Evolutionary conservation across 2,329 filamentous ascomycete genomes (phyloP).

Genomic region (Apiospora koreana): DNA sequence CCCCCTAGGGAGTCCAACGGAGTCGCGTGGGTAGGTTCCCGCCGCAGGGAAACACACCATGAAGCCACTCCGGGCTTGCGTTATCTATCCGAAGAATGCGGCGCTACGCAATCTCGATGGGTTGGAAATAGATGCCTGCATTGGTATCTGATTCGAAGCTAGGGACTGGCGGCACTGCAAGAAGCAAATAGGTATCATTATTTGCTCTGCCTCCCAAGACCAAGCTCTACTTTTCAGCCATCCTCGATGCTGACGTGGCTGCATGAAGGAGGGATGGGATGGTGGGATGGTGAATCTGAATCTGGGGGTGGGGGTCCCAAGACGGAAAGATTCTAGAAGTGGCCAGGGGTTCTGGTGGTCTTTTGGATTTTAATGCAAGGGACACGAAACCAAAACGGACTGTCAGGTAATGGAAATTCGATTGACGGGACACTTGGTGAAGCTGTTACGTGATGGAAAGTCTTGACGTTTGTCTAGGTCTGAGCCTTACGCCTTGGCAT

Average conservation of each 20-base stretch:
- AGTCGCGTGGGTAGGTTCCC: not conserved
- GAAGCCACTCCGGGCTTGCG: not conserved
- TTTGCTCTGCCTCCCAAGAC: not conserved
- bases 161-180: not conserved
- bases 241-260: slow-evolving; percentile 5
- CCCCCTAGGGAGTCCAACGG: not conserved
- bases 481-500: slow-evolving; percentile 9
- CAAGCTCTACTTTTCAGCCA: not conserved
- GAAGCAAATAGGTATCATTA: not conserved
- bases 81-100: not conserved
- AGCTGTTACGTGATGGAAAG: slow-evolving; percentile 12
- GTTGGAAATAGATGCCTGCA: not conserved
- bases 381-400: not conserved
- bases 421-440: not conserved
- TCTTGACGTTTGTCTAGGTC: slow-evolving; percentile 4
- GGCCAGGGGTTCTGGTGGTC: not conserved
- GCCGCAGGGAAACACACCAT: not conserved
- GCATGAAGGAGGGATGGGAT: slow-evolving; percentile 1
- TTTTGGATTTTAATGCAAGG: slow-evolving; percentile 1
- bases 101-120: not conserved
- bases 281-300: not conserved
- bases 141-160: not conserved
- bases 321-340: not conserved
- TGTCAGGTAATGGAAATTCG: slow-evolving; percentile 4
- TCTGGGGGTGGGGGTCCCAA: not conserved